Conservation (phyloP, 768 basidiomycete species). For the Lentinula guzmanii region DNA sequence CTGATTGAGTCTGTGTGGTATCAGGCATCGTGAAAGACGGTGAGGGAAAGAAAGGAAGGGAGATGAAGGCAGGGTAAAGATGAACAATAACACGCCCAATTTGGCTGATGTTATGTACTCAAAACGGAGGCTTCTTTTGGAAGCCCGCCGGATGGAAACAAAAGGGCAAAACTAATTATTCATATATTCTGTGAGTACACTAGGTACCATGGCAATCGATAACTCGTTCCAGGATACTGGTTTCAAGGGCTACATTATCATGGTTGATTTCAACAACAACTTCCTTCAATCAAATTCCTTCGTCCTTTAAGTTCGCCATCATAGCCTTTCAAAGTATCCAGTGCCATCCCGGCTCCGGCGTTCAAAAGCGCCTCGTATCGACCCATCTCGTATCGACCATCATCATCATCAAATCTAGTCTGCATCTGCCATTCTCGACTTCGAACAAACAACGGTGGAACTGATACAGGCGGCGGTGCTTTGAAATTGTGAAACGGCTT, state of each 20-base stretch:
- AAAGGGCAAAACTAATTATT: neutral
- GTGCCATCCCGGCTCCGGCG: neutral
- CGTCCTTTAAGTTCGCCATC: neutral
- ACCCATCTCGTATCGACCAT: neutral
- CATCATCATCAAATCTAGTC: neutral
- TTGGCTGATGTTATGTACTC: conserved; percentile 2
- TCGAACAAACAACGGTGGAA: neutral
- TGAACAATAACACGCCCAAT: conserved; percentile 1
- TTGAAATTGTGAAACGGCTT: too few relatives aligned
- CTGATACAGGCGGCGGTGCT: neutral
- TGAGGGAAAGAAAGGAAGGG: conserved; percentile 1
- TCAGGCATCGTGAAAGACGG: conserved; percentile 13
- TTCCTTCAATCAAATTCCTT: neutral
- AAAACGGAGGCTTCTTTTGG: conserved; percentile 1
- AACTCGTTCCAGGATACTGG: neutral
- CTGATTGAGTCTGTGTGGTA: conserved; percentile 15
- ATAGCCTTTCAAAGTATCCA: neutral
- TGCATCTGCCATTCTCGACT: neutral
- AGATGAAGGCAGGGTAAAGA: neutral
- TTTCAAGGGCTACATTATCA: neutral
- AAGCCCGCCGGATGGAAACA: neutral
- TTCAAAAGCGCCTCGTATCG: neutral
- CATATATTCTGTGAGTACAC: neutral
- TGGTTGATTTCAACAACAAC: neutral
- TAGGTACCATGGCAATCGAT: neutral